Conservation (phyloP, 345 rosid genomes). For the Orychophragmus violaceus region DNA sequence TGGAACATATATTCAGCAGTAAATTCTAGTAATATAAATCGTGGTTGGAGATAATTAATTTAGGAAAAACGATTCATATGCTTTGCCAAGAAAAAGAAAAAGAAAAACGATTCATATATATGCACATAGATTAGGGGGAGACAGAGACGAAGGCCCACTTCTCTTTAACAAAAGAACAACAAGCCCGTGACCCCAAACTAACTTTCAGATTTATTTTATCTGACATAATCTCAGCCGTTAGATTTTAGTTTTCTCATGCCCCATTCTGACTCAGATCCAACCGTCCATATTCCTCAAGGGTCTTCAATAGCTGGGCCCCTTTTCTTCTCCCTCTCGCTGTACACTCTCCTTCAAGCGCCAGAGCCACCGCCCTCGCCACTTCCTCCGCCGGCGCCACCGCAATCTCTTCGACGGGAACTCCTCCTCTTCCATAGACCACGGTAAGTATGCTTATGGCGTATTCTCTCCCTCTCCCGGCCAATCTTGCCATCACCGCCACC, state of each 20-base stretch:
- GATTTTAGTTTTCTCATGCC: slow-evolving; percentile 37
- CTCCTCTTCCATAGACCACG: slow-evolving; percentile 48
- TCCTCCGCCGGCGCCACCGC: slow-evolving; percentile 71
- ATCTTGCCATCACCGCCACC: slow-evolving; percentile 84
- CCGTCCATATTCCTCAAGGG: slow-evolving; percentile 59
- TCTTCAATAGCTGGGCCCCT: slow-evolving; percentile 70
- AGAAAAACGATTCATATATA: background rate
- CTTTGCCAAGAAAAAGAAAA: too few relatives aligned
- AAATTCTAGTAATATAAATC: background rate
- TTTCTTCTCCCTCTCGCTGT: slow-evolving; percentile 76
- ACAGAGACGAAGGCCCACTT: slow-evolving; percentile 30
- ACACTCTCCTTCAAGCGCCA: slow-evolving; percentile 76
- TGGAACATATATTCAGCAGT: background rate
- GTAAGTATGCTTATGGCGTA: slow-evolving; percentile 76
- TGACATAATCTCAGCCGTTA: slow-evolving; percentile 29
- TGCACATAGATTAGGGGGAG: slow-evolving; percentile 9
- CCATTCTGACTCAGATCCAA: slow-evolving; percentile 40
- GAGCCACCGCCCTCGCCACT: slow-evolving; percentile 75
- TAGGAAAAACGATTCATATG: background rate
- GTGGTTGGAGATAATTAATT: background rate
- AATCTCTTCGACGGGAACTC: slow-evolving; percentile 1
- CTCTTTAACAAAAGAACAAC: slow-evolving; percentile 31
- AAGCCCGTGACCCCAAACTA: slow-evolving; percentile 36
- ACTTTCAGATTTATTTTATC: slow-evolving; percentile 29
- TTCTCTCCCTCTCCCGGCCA: slow-evolving; percentile 75